Evolutionary conservation across 2,329 filamentous ascomycete genomes (phyloP), one percentile per base, ranked within the genome.

Genomic region (Colletotrichum liriopes): DNA sequence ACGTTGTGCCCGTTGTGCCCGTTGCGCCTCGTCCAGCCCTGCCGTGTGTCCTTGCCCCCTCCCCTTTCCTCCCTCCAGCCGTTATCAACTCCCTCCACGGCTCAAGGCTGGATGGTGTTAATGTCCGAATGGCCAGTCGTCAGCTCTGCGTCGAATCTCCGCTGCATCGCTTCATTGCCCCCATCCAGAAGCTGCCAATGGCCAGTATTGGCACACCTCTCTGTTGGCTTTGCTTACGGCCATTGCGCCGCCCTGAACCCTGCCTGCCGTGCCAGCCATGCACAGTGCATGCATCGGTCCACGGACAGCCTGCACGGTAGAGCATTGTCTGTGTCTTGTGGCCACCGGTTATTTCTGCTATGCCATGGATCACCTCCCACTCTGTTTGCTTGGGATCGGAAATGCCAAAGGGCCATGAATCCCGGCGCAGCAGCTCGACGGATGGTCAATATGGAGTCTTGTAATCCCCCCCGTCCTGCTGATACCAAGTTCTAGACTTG

Each of bases 151-250:
- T 37, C 2, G 37, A 26, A 39, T 37, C 20, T 39, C 29, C 45
- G 18, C 58, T 35, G 56, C 64, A 62, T 67, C 68, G 64, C 68
- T 58, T 35, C 51, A n/a, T 41, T 69, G 45, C 32, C 69, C 47
- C 35, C 45, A 63, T 64, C 39, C n/a, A 64, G 59, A 55, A 64
- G 65, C 65, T 72, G 51, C 43, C 37, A 3, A 9, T 20, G 18
- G 29, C 58, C 1, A 26, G 29, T n/a, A 49, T 23, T n/a, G 4
- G n/a, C 58, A n/a, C 26, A 12, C 5, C 18, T 18, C 18, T n/a
- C 41, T 5, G 20, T 49, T 45, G 23, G 56, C 37, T 18, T 59
- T 9, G 39, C 9, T 32, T 43, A 41, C 26, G 32, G 49, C n/a
- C 32, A 29, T 23, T 43, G 18, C 59, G 23, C 23, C 59, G 9